Base-by-base conservation (phyloP, 2,329 filamentous ascomycete species). In the Albophoma yamanashiensis region DNA sequence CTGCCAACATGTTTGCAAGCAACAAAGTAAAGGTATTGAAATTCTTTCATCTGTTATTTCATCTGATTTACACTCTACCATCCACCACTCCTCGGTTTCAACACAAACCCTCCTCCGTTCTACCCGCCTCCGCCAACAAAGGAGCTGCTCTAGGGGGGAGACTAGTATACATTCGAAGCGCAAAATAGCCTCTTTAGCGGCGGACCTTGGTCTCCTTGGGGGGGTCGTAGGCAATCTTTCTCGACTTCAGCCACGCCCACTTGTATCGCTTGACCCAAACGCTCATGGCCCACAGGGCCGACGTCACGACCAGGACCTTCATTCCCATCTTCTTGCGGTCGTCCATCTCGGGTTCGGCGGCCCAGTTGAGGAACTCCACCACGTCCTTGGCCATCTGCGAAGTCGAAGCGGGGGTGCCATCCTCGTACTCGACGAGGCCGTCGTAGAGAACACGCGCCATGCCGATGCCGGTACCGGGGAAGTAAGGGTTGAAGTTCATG, bases 301-400 rank as follows among this genome's bases (percentile, higher is more conserved):
- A 83, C 59, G 87, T 86, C 67, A 96, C 85, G 67, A 89, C 86
- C 69, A 99, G 76, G 59, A 96, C 90, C 87, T 99, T 97, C 85
- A 96, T 87, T 71, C 94, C 94, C 94, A 97, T 99, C 82, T 92
- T 94, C 89, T 99, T 99, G 74, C 94, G 89, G 75, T 97, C 88
- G 73, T 99, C 94, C 92, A 97, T 96, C 83, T 99, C 94, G 56
- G 94, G 94, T 82, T 99, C 94, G 61, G 94, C 92, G 59, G 94
- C 84, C 94, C 94, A 99, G 88, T 99, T 97, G 74, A 99, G 84
- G 82, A 99, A 99, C 80, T 99, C 94, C 62, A 89, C 87, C 62
- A 99, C 94, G 70, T 99, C 94, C 88, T 99, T 99, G 77, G 94
- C 94, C 94, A 99, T 99, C 81, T 99, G 94, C 64, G 93, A 97